These are phyloP conservation scores for Mortierella hygrophila DNA, from an alignment of 192 early-diverging fungal species.

Conservation along the genomic window DNA sequence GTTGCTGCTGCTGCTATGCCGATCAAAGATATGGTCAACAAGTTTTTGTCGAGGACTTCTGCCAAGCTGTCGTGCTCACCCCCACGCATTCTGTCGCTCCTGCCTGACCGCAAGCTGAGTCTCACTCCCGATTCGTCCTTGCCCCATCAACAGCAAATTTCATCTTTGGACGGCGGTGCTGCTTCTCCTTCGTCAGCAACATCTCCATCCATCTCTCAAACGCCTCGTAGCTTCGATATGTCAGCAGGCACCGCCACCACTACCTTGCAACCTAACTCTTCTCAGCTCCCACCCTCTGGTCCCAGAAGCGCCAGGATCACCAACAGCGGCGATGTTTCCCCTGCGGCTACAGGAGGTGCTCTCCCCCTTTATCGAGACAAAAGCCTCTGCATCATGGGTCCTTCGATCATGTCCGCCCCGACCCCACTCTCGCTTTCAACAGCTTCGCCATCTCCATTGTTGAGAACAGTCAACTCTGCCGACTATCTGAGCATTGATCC, in stretches of 20 bases:
- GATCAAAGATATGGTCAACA: constrained; percentile 36
- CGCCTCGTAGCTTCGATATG: background rate
- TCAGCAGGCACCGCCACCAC: background rate
- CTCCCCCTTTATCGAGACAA: background rate
- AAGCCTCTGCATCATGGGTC: constrained; percentile 32
- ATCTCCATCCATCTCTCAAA: background rate
- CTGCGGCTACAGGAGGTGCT: background rate
- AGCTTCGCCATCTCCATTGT: background rate
- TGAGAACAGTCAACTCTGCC: constrained; percentile 4
- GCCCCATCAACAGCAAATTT: background rate
- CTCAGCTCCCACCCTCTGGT: background rate
- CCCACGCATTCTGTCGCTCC: constrained; percentile 9
- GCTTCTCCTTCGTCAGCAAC: background rate
- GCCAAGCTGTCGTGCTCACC: constrained; percentile 21
- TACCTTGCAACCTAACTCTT: background rate
- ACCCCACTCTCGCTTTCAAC: background rate
- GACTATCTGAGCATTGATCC: constrained; percentile 8
- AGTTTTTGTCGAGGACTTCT: constrained; percentile 29
- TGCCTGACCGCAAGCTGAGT: background rate
- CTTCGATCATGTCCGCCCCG: background rate
- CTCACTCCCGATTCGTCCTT: background rate
- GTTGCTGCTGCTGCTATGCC: constrained; percentile 6
- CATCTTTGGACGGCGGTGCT: background rate
- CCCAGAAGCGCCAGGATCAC: background rate
- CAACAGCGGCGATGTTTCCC: background rate